These are phyloP conservation scores for Teunomyces barrocoloradensis DNA, from an alignment of 805 yeast species.

Conservation along the genomic window DNA sequence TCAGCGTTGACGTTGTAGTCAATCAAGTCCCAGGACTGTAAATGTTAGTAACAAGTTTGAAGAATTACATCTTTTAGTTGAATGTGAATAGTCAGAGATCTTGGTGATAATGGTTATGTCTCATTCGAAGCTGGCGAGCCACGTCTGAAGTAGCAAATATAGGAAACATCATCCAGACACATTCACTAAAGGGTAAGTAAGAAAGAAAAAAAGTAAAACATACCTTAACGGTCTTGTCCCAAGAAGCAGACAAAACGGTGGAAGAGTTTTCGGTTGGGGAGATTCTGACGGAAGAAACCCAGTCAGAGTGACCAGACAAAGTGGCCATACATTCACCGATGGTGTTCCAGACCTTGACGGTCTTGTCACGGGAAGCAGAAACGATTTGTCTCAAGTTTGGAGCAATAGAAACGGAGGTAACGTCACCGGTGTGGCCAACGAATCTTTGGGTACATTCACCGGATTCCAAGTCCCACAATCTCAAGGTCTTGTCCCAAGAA, in stretches of 20 bases:
- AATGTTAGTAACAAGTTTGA: conserved; percentile 43
- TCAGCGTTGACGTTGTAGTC: conserved; percentile 88
- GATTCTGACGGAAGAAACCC: conserved; percentile 98
- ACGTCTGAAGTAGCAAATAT: conserved; percentile 99
- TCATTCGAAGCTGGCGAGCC: conserved; percentile 69
- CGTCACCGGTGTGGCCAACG: conserved; percentile 98
- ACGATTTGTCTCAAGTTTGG: conserved; percentile 96
- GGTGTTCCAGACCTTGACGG: conserved; percentile 99
- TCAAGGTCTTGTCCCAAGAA: conserved; percentile 99
- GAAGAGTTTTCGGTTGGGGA: conserved; percentile 77
- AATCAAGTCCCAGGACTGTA: conserved; percentile 90
- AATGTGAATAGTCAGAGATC: conserved; percentile 79
- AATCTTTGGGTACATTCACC: conserved; percentile 94
- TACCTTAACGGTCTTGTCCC: conserved; percentile 99
- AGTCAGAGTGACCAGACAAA: conserved; percentile 94
- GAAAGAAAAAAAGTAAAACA: conserved; percentile 40
- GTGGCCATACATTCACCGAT: conserved; percentile 95
- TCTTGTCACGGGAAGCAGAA: conserved; percentile 98
- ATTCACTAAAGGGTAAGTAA: conserved; percentile 1
- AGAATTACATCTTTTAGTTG: conserved; percentile 3
- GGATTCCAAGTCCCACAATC: conserved; percentile 95
- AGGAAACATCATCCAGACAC: conserved; percentile 62
- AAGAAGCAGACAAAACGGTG: conserved; percentile 93
- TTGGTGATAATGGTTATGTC: conserved; percentile 93
- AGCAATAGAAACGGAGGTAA: conserved; percentile 93